phyloP scores from a whole-genome alignment of 2,329 filamentous ascomycete species.

The Microcera coccophila region DNA sequence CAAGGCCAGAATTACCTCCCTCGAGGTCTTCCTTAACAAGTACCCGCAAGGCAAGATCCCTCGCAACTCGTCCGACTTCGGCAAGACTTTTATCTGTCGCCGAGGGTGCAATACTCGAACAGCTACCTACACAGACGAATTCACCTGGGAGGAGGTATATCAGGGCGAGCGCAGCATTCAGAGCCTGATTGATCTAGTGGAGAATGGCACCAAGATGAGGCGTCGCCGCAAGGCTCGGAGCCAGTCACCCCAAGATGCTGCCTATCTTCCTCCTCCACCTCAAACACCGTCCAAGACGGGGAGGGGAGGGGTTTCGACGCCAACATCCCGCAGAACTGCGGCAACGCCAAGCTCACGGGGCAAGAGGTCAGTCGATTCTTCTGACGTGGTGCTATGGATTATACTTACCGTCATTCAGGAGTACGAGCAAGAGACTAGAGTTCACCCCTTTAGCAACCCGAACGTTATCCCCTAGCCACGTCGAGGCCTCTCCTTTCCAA shows the following conservation, averaged over 20 bases:
- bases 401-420: slow-evolving; percentile 44
- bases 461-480: slow-evolving; percentile 68
- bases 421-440: slow-evolving; percentile 67
- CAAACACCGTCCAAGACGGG: slow-evolving; percentile 37
- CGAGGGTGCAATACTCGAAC: slow-evolving; percentile 86
- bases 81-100: slow-evolving; percentile 86
- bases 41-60: slow-evolving; percentile 75
- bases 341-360: slow-evolving; percentile 32
- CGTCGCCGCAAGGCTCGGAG: slow-evolving; percentile 30
- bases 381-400: no score
- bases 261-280: slow-evolving; percentile 33
- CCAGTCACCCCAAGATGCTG: slow-evolving; percentile 29
- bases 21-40: slow-evolving; percentile 59
- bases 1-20: slow-evolving; percentile 76
- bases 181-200: slow-evolving; percentile 62
- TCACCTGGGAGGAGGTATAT: slow-evolving; percentile 85
- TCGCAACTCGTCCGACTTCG: slow-evolving; percentile 67
- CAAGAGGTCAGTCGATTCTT: slow-evolving; percentile 24
- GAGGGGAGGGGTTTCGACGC: slow-evolving; percentile 27
- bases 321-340: slow-evolving; percentile 29
- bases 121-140: slow-evolving; percentile 87
- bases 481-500: slow-evolving; percentile 83
- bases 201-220: slow-evolving; percentile 68
- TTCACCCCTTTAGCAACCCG: slow-evolving; percentile 94
- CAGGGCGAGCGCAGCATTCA: slow-evolving; percentile 61